phyloP scores from a whole-genome alignment of 129 eudicot genomes.

The Sambucus nigra region DNA sequence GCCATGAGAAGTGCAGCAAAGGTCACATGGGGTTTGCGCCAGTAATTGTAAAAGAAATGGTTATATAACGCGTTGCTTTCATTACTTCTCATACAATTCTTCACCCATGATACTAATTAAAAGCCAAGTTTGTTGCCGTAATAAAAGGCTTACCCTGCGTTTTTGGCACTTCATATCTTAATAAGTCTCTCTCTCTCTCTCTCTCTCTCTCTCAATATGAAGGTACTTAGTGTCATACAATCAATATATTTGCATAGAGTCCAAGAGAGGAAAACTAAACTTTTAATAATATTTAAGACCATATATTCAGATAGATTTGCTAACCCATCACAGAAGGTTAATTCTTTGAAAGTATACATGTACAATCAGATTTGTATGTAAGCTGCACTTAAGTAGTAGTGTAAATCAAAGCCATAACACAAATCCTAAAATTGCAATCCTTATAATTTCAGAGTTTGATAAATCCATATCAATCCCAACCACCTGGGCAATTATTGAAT shows the following conservation, averaged over 20 bases:
- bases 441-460: conserved; percentile 9
- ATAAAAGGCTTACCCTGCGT: conserved; percentile 32
- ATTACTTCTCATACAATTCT: conserved; percentile 31
- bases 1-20: conserved; percentile 53
- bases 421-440: not conserved
- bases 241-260: no score
- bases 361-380: no score
- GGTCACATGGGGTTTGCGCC: conserved; percentile 70
- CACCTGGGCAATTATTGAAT: conserved; percentile 13
- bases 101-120: conserved; percentile 23
- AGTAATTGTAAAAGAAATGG: not conserved
- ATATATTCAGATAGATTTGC: no score
- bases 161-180: conserved; percentile 25
- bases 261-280: not conserved
- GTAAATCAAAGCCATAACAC: conserved; percentile 5
- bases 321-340: no score
- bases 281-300: no score
- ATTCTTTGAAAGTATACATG: no score
- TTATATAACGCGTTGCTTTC: conserved; percentile 16
- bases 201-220: not conserved
- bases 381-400: no score
- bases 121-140: conserved; percentile 65
- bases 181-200: not conserved
- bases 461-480: conserved; percentile 31
- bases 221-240: no score